phyloP scores from a whole-genome alignment of 2,329 filamentous ascomycete species.

The Colletotrichum sp. region DNA sequence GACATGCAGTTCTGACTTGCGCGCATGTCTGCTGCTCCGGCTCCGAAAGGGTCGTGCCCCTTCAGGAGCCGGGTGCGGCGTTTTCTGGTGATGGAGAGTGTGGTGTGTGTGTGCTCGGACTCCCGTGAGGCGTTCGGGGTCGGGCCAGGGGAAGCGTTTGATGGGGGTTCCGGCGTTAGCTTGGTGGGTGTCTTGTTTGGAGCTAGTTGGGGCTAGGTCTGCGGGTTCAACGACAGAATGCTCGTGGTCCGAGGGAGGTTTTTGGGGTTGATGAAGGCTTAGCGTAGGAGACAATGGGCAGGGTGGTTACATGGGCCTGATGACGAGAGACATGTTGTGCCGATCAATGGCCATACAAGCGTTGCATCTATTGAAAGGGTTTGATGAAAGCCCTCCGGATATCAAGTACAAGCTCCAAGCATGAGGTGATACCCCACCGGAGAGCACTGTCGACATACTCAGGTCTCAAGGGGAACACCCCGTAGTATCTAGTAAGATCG shows the following conservation, averaged over 20 bases:
- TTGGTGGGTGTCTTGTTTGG: neutral
- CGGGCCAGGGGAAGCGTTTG: neutral
- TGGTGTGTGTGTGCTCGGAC: neutral
- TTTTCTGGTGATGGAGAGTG: neutral
- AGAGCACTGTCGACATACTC: neutral
- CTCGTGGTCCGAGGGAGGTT: neutral
- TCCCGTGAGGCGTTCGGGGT: neutral
- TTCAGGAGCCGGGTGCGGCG: neutral
- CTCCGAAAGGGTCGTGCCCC: neutral
- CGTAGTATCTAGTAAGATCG: neutral
- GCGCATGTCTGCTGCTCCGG: neutral
- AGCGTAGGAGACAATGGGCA: neutral
- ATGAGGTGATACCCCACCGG: neutral
- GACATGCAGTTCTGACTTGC: neutral
- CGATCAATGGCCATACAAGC: neutral
- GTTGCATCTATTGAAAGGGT: rapidly evolving
- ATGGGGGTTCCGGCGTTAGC: neutral
- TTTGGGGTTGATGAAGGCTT: neutral
- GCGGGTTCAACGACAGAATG: neutral
- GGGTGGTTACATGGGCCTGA: neutral
- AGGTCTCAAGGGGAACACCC: neutral
- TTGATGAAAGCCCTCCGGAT: rapidly evolving
- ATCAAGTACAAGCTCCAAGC: neutral
- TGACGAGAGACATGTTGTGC: neutral
- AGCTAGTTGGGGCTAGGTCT: neutral